Percentiles rank a stretch among this genome's conserved stretches.
Conservation (phyloP, 305 asterid genomes). For the Stenogyne calaminthoides region DNA sequence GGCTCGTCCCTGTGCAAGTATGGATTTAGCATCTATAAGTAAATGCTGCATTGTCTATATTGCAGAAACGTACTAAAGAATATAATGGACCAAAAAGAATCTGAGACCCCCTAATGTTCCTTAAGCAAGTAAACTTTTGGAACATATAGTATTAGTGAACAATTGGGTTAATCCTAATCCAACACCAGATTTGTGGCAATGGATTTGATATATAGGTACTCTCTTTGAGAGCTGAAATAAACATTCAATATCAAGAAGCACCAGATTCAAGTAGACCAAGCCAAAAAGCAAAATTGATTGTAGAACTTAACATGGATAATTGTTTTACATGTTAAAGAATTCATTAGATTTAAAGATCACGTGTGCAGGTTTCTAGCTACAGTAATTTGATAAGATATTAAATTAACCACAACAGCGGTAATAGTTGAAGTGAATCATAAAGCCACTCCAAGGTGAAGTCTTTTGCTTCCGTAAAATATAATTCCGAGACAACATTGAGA, state of each 20-base stretch:
- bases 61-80: not conserved
- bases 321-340: constrained; percentile 1
- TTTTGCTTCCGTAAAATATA: not conserved
- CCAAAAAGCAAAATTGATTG: not conserved
- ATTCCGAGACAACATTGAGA: not conserved
- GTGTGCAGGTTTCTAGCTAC: constrained; percentile 6
- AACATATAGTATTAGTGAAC: not conserved
- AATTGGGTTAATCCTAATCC: not conserved
- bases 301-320: not conserved
- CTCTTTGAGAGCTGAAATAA: constrained; percentile 7
- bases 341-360: not conserved
- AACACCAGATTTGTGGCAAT: not conserved
- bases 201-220: not conserved
- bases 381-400: not conserved
- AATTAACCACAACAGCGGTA: not conserved
- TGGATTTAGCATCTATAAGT: not conserved
- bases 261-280: not conserved
- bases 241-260: not conserved
- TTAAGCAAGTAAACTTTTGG: not conserved
- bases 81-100: not conserved
- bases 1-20: not conserved
- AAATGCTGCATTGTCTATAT: constrained; percentile 7
- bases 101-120: not conserved
- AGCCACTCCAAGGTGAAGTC: not conserved
- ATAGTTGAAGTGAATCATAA: not conserved